A percentile compares a stretch with the other conserved stretches of the same genome.
These are phyloP conservation scores for Penicillium turbatum DNA, from an alignment of 495 filamentous ascomycete species.

Conservation along the genomic window DNA sequence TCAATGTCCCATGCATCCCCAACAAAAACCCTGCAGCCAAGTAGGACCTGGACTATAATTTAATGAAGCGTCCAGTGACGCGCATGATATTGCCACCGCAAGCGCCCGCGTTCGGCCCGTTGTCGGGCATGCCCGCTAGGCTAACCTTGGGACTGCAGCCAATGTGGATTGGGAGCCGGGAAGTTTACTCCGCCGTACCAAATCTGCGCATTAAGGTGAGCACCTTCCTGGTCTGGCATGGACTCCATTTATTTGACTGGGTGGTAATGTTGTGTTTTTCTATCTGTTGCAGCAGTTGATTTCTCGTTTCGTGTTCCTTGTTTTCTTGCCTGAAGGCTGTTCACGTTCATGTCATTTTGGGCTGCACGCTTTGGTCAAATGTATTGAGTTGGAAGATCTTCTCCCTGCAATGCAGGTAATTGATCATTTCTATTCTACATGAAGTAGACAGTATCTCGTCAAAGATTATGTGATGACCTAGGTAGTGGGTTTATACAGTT, in stretches of 20 bases:
- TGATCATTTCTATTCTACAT: no score
- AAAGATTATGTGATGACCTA: no score
- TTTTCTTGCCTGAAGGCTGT: no score
- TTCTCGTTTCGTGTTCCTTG: background rate
- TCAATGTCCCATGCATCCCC: background rate
- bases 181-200: conserved; percentile 15
- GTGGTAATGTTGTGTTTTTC: background rate
- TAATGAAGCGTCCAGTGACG: background rate
- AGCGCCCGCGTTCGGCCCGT: conserved; percentile 31
- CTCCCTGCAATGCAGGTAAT: no score
- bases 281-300: background rate
- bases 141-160: conserved; percentile 23
- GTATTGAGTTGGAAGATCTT: no score
- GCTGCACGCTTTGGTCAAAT: no score
- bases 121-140: conserved; percentile 32
- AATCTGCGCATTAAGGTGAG: background rate
- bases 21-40: no score
- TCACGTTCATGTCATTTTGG: background rate
- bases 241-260: conserved; percentile 10
- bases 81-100: conserved; percentile 17
- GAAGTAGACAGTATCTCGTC: no score
- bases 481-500: no score
- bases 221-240: conserved; percentile 28
- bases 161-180: conserved; percentile 7
- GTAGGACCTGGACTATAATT: background rate